These are phyloP conservation scores for Sclerotinia trifoliorum DNA, from an alignment of 2,329 filamentous ascomycete genomes.

Conservation along the genomic window DNA sequence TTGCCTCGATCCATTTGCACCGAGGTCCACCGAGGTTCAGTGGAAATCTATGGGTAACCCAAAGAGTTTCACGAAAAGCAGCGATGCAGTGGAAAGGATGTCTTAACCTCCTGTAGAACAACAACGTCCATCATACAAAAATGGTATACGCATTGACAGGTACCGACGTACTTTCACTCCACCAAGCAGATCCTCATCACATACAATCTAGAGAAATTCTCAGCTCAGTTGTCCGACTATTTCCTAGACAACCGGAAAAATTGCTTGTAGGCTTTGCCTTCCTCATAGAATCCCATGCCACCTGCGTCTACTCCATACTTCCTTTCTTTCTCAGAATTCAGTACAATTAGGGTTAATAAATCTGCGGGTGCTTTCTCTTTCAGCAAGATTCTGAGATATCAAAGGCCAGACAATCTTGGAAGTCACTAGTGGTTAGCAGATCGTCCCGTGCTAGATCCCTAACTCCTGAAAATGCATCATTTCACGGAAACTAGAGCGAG, in stretches of 20 bases:
- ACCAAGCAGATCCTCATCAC: not conserved
- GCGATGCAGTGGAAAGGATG: not conserved
- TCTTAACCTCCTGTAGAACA: constrained; percentile 5
- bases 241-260: not conserved
- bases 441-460: not conserved
- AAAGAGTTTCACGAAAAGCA: constrained; percentile 18
- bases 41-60: not conserved
- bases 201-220: not conserved
- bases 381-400: not conserved
- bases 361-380: not conserved
- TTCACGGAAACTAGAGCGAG: constrained; percentile 20
- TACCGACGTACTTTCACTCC: constrained; percentile 4
- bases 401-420: not conserved
- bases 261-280: not conserved
- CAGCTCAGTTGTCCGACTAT: not conserved
- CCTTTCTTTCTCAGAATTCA: not conserved
- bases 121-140: constrained; percentile 8
- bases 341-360: not conserved
- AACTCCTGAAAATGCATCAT: not conserved
- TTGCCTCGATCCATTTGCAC: constrained; percentile 1
- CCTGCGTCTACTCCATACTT: not conserved
- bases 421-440: not conserved
- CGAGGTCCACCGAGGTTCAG: constrained; percentile 9
- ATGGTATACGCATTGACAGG: constrained; percentile 3
- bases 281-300: not conserved